Base-by-base conservation (phyloP, 495 filamentous ascomycete genomes). In the Lichenothelia convexa region DNA sequence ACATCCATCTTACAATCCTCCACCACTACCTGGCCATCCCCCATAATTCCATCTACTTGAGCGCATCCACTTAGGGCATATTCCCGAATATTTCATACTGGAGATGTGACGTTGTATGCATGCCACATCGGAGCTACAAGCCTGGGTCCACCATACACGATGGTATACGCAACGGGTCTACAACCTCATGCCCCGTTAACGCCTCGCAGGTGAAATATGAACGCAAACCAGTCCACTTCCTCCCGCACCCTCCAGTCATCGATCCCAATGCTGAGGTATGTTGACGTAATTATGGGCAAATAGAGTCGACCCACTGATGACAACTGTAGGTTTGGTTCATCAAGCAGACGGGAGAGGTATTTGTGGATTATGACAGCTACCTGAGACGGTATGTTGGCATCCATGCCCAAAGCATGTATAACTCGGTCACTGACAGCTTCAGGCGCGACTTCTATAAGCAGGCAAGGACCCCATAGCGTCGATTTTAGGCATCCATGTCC, bases 361-460 rank as follows among this genome's bases (percentile, higher is more conserved):
- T 99, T 50, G 64, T 68, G 13, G 77, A 73, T 32, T 94, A 95
- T 56, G 87, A 94, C 48, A 71, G 70, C 18, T 99, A 94, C 55
- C 59, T 94, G 21, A 67, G 69, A 41, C 69, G 80, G 80, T 83
- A 61, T 46, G 71, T 42, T 41, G 13, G 26, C 31, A 40, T 37
- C n/a, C 29, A 30, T 44, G 24, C 24, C 24, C 9, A 29, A 29
- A n/a, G n/a, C n/a, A 1, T 29, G 24, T 13, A 11, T 29, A 29
- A 9, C 15, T 9, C 24, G 24, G 9, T 9, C 15, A 9, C 24
- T 29, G 9, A 29, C 24, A 11, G 24, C 9, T 29, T 4, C 45
- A 83, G 86, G 23, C 73, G 84, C 68, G 87, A 95, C 54, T 93
- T 92, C 53, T 93, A 93, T 52, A 86, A 78, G 38, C 81, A 91